phyloP scores from a whole-genome alignment of 1,284 basidiomycete genomes.

The Cryptococcus neoformans region DNA sequence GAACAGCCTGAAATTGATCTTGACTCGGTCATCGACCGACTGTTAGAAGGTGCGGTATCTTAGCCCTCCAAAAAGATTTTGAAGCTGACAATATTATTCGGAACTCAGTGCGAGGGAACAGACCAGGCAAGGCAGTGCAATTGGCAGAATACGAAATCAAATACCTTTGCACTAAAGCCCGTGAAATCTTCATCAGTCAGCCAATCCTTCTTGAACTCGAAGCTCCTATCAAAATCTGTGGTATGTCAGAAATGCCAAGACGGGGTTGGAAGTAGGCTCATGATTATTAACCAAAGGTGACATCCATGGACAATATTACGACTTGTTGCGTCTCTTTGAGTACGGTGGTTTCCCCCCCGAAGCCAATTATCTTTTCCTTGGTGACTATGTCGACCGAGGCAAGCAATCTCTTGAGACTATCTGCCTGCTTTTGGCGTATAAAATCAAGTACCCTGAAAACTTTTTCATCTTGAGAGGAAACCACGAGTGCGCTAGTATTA shows the following conservation, averaged over 20 bases:
- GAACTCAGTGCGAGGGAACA: conserved; percentile 56
- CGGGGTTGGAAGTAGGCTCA: not conserved
- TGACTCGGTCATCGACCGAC: conserved; percentile 95
- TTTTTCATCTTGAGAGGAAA: conserved; percentile 98
- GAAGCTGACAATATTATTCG: not conserved
- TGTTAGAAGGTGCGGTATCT: conserved; percentile 78
- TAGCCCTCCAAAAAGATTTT: not conserved
- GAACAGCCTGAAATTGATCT: conserved; percentile 78
- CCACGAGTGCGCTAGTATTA: conserved; percentile 97
- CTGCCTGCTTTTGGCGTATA: conserved; percentile 93
- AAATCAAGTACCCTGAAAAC: conserved; percentile 99
- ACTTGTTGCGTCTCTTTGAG: conserved; percentile 96
- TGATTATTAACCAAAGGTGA: not conserved
- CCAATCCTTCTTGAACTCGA: conserved; percentile 61
- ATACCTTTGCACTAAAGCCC: conserved; percentile 58
- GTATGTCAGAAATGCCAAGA: conserved; percentile 37
- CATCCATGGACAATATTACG: conserved; percentile 64
- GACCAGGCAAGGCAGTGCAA: conserved; percentile 60
- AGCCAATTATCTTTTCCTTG: conserved; percentile 97
- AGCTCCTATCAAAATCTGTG: conserved; percentile 63
- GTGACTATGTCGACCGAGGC: conserved; percentile 98
- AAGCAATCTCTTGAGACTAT: conserved; percentile 99
- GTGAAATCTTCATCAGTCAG: conserved; percentile 61
- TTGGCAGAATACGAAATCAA: conserved; percentile 62
- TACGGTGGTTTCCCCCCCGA: conserved; percentile 99